Percentiles rank a stretch among this genome's conserved stretches.
These are phyloP conservation scores for Lentinus tigrinus DNA, from an alignment of 768 basidiomycete species.

Conservation along the genomic window DNA sequence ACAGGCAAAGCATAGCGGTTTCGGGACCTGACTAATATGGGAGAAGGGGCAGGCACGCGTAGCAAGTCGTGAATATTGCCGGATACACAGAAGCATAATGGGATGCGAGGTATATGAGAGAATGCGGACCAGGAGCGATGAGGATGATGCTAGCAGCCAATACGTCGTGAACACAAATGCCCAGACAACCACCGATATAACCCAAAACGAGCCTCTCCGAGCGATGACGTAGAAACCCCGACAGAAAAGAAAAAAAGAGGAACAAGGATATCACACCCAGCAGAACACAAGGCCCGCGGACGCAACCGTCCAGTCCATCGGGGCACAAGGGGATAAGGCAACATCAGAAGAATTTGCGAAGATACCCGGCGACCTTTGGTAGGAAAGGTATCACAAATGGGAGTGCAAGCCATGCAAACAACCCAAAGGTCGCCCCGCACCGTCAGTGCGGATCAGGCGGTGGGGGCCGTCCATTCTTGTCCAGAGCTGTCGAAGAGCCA, in stretches of 20 bases:
- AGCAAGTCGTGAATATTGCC: constrained; percentile 18
- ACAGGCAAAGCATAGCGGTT: background rate
- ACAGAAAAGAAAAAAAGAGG: background rate
- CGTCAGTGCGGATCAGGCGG: constrained; percentile 37
- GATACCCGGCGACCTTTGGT: constrained; percentile 49
- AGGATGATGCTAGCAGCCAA: background rate
- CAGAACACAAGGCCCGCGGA: too few relatives aligned
- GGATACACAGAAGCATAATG: constrained; percentile 9
- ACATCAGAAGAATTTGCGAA: constrained; percentile 41
- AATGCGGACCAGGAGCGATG: constrained; percentile 10
- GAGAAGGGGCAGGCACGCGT: background rate
- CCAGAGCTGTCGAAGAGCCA: background rate
- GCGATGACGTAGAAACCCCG: background rate
- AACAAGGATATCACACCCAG: background rate
- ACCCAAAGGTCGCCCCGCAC: constrained; percentile 50
- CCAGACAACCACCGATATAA: constrained; percentile 27
- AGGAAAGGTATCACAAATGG: constrained; percentile 40
- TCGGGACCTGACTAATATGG: background rate
- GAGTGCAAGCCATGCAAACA: constrained; percentile 41
- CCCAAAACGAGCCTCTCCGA: background rate
- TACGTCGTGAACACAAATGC: constrained; percentile 10
- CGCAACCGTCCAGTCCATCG: background rate
- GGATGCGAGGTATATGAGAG: constrained; percentile 19
- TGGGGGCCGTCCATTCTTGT: background rate
- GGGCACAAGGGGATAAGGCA: background rate